Conservation (phyloP, 768 basidiomycete species). For the Grammothele lineata region DNA sequence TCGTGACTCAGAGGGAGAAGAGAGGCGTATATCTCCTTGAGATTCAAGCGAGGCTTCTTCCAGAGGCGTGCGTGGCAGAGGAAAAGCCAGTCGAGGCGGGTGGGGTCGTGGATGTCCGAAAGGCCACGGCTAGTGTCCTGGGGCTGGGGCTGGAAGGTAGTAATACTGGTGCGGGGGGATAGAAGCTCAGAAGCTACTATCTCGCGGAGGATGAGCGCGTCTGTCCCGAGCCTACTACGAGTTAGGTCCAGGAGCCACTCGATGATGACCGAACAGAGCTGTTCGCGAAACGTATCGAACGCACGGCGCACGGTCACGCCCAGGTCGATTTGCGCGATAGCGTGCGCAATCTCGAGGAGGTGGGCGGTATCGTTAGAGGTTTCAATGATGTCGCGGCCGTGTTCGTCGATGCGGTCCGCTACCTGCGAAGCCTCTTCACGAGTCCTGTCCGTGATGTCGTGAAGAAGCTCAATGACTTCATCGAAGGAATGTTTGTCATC, state of each 20-base stretch:
- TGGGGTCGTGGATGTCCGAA: constrained; percentile 42
- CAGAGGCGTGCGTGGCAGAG: constrained; percentile 81
- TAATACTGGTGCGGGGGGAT: constrained; percentile 55
- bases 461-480: constrained; percentile 74
- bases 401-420: constrained; percentile 64
- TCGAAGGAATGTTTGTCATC: constrained; percentile 95
- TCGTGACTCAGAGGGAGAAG: constrained; percentile 65
- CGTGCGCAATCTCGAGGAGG: constrained; percentile 74
- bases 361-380: constrained; percentile 50
- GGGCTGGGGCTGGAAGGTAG: constrained; percentile 39
- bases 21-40: constrained; percentile 81
- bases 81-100: constrained; percentile 70
- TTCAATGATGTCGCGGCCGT: constrained; percentile 82
- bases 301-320: constrained; percentile 86
- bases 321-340: constrained; percentile 83
- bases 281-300: constrained; percentile 86
- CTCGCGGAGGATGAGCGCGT: constrained; percentile 66
- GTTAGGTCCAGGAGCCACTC: constrained; percentile 83
- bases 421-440: constrained; percentile 54
- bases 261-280: constrained; percentile 77
- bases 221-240: constrained; percentile 63
- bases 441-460: constrained; percentile 48
- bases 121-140: constrained; percentile 28
- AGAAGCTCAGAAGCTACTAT: constrained; percentile 68
- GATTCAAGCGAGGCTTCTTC: constrained; percentile 76